Percentiles rank a stretch among this genome's conserved stretches.
Evolutionary conservation across 129 eudicot genomes (phyloP).

Genomic region (Mikania micrantha): DNA sequence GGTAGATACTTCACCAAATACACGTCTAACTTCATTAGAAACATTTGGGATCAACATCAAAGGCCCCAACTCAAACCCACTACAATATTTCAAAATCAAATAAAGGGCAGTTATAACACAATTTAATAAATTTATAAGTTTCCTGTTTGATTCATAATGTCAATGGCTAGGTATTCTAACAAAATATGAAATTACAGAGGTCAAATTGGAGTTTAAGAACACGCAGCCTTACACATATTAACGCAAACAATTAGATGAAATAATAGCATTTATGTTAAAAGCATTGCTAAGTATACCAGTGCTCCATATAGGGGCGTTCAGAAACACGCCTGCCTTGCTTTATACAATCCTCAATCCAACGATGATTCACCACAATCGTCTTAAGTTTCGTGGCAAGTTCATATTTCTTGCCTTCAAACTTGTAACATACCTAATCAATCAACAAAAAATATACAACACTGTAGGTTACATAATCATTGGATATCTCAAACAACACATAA

Average conservation of each 20-base stretch:
- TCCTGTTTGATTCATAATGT: background rate
- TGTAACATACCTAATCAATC: constrained; percentile 64
- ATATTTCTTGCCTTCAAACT: constrained; percentile 83
- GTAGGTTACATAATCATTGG: background rate
- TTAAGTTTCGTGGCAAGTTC: constrained; percentile 59
- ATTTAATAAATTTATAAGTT: background rate
- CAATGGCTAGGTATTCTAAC: background rate
- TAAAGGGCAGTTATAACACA: background rate
- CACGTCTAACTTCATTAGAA: constrained; percentile 17
- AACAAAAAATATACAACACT: background rate
- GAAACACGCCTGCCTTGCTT: constrained; percentile 55
- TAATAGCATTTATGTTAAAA: background rate
- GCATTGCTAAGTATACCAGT: constrained; percentile 36
- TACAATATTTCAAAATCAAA: constrained; percentile 23
- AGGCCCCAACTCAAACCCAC: constrained; percentile 64
- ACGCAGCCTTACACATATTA: background rate
- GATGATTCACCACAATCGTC: constrained; percentile 59
- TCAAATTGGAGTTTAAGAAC: background rate
- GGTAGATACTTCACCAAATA: constrained; percentile 21
- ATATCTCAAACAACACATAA: background rate
- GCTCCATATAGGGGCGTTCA: constrained; percentile 47
- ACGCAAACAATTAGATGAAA: background rate
- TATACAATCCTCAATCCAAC: constrained; percentile 83
- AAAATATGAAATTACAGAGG: background rate
- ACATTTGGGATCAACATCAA: constrained; percentile 25